Conservation (phyloP, 2,329 filamentous ascomycete species). For the Dryadomyces quercus-mongolicae region DNA sequence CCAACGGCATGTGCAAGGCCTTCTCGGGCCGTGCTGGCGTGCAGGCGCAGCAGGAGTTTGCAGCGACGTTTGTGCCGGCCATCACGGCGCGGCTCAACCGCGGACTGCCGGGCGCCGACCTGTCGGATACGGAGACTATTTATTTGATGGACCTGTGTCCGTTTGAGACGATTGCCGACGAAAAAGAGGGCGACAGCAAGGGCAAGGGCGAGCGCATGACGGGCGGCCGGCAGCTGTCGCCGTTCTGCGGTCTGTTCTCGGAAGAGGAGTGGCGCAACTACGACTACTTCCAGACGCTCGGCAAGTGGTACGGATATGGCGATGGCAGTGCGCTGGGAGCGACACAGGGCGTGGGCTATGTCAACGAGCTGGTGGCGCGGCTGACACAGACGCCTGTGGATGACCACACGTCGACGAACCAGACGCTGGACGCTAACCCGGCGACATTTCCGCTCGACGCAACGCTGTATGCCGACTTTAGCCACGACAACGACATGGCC, state of each 20-base stretch:
- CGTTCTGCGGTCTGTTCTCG: constrained; percentile 68
- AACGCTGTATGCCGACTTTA: constrained; percentile 75
- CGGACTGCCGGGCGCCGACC: constrained; percentile 53
- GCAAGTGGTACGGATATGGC: constrained; percentile 76
- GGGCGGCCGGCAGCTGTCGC: constrained; percentile 32
- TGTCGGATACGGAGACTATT: constrained; percentile 51
- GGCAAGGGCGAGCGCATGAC: background rate
- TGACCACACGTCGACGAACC: constrained; percentile 66
- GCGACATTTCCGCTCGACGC: constrained; percentile 61
- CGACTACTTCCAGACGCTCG: constrained; percentile 67
- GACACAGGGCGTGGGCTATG: constrained; percentile 77
- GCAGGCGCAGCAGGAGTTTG: constrained; percentile 45
- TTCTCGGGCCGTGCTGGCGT: constrained; percentile 50
- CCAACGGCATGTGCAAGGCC: constrained; percentile 50
- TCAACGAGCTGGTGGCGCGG: constrained; percentile 77
- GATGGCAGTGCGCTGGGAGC: constrained; percentile 67
- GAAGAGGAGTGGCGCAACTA: constrained; percentile 63
- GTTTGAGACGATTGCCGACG: constrained; percentile 63
- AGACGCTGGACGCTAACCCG: constrained; percentile 56
- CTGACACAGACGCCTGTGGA: constrained; percentile 56
- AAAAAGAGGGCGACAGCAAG: constrained; percentile 24
- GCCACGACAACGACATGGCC: constrained; percentile 81
- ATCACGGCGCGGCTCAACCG: constrained; percentile 60
- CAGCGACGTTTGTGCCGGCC: constrained; percentile 48
- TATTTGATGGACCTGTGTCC: constrained; percentile 83